A percentile compares a stretch with the other conserved stretches of the same genome.
These are phyloP conservation scores for Alternaria arbusti DNA, from an alignment of 2,329 filamentous ascomycete genomes.

Conservation along the genomic window DNA sequence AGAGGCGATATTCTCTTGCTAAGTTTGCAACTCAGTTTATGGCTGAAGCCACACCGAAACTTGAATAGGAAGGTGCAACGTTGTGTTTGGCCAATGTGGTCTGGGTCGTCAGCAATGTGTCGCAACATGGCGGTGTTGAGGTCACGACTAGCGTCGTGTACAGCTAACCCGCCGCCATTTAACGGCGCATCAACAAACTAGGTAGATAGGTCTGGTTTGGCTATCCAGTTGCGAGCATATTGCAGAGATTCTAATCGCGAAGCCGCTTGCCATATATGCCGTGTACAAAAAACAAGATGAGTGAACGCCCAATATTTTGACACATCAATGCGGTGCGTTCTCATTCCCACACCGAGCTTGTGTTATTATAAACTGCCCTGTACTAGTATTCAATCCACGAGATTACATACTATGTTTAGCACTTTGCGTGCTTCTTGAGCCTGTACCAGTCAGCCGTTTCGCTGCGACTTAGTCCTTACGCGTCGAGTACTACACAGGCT, in stretches of 20 bases:
- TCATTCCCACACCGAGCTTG: neutral
- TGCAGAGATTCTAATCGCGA: neutral
- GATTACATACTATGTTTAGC: neutral
- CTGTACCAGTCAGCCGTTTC: neutral
- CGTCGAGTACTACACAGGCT: neutral
- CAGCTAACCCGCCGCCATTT: neutral
- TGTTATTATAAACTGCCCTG: neutral
- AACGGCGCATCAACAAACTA: neutral
- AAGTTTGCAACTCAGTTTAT: neutral
- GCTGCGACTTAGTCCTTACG: neutral
- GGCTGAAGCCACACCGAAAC: neutral
- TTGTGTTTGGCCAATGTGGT: neutral
- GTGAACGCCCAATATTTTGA: neutral
- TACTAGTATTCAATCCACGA: neutral
- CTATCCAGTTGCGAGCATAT: neutral
- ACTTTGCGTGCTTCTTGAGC: neutral
- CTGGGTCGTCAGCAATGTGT: neutral
- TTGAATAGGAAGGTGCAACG: neutral
- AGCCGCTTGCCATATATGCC: neutral
- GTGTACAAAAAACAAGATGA: neutral
- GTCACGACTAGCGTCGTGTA: neutral
- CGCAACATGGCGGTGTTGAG: neutral
- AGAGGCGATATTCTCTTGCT: neutral
- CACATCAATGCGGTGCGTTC: neutral
- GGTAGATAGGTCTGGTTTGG: neutral